Evolutionary conservation across 306 rosid genomes (phyloP), one percentile per base, ranked within the genome.

Genomic region (Prunus fruticosa): DNA sequence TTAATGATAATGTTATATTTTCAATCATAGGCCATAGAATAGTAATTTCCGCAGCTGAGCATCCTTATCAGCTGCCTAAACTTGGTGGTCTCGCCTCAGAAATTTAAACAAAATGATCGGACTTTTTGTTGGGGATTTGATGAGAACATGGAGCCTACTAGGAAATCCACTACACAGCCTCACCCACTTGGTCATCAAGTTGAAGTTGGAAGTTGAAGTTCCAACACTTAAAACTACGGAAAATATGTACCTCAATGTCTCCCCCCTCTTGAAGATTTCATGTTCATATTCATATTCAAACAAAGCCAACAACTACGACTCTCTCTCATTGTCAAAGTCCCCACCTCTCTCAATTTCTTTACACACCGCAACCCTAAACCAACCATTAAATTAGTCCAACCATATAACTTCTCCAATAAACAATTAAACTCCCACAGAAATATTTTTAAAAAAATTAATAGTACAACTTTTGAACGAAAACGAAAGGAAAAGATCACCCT

Each of bases 301-400:
- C 8, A 62, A 14, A 52, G 78, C 71, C 81, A 60, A 61, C 73
- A 66, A 49, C 62, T 12, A 43, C 23, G 43, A 38, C 54, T 41
- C 77, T 25, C 71, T 50, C 18, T 84, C 86, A 62, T 60, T 45
- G 34, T 72, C 76, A n/a, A 47, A 13, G 64, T 32, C 56, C 49
- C 51, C 41, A 18, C 69, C 43, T 27, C 19, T 49, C 10, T 34
- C 67, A 11, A 15, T 8, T 11, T 64, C 8, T 52, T 18, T 2
- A 52, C 80, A 16, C 11, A 9, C 13, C 81, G 12, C 20, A 73
- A 38, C 43, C 88, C 80, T 52, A 56, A 79, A 75, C 67, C 78
- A 60, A 71, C 67, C 57, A 43, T 41, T 18, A 22, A 20, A 67
- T 63, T 47, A 19, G n/a, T 58, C 41, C 52, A 15, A 16, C 10